A percentile compares a stretch with the other conserved stretches of the same genome.
Evolutionary conservation across 768 basidiomycete genomes (phyloP).

Genomic region (Suillus lakei): DNA sequence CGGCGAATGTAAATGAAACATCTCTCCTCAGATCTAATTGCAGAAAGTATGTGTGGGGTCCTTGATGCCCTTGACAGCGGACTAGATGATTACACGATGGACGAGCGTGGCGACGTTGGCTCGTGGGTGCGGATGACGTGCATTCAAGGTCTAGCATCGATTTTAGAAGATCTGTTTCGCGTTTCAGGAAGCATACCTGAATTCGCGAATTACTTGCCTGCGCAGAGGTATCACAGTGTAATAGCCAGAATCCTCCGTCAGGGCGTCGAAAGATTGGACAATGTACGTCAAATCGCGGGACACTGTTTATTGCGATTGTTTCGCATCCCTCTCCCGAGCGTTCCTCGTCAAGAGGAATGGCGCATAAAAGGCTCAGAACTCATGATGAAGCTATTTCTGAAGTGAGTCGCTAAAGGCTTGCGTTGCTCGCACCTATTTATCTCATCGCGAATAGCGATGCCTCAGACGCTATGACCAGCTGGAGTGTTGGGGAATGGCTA

Average conservation of each 20-base stretch:
- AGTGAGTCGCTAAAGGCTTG: conserved; percentile 39
- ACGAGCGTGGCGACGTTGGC: conserved; percentile 96
- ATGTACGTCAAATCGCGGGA: conserved; percentile 84
- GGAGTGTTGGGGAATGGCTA: conserved; percentile 77
- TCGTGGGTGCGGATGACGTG: conserved; percentile 91
- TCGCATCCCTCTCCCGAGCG: conserved; percentile 46
- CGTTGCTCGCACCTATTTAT: background rate
- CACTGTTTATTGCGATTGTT: conserved; percentile 59
- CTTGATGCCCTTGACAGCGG: conserved; percentile 68
- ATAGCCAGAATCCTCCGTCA: conserved; percentile 82
- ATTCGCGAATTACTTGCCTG: conserved; percentile 64
- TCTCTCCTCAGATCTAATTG: conserved; percentile 48
- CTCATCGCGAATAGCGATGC: conserved; percentile 32
- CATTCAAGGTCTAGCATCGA: conserved; percentile 63
- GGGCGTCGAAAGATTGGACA: conserved; percentile 89
- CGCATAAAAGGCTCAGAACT: conserved; percentile 50
- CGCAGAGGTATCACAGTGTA: conserved; percentile 56
- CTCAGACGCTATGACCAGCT: conserved; percentile 42
- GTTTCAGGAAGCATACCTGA: conserved; percentile 45
- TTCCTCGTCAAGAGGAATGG: conserved; percentile 52
- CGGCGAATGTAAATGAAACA: conserved; percentile 14
- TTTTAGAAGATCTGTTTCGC: conserved; percentile 56
- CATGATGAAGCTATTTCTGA: conserved; percentile 57
- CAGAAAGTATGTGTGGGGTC: conserved; percentile 49
- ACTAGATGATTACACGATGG: conserved; percentile 87